Conservation (phyloP, 129 eudicot genomes). For the Ambrosia artemisiifolia region DNA sequence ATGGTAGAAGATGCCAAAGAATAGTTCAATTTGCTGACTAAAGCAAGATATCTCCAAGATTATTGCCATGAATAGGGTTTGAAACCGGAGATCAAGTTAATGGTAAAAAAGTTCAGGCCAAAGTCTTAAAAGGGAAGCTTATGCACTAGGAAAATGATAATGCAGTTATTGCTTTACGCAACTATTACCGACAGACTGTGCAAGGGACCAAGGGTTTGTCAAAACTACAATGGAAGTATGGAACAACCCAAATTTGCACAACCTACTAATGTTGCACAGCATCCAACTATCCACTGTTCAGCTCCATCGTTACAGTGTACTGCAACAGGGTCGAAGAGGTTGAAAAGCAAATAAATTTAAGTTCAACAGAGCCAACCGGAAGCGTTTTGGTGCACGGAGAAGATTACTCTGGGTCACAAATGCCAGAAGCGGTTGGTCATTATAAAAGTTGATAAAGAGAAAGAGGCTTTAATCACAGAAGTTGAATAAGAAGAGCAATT, state of each 20-base stretch:
- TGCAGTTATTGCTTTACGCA: not conserved
- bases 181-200: too few species aligned
- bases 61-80: not conserved
- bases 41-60: not conserved
- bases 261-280: not conserved
- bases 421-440: too few species aligned
- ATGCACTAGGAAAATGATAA: not conserved
- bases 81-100: not conserved
- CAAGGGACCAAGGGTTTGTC: not conserved
- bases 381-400: not conserved
- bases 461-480: not conserved
- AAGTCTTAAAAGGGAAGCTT: not conserved
- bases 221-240: not conserved
- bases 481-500: not conserved
- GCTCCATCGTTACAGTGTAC: not conserved
- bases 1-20: not conserved
- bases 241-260: not conserved
- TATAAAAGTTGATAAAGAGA: not conserved
- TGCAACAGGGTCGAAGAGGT: not conserved
- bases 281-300: not conserved
- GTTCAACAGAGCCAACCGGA: not conserved
- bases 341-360: not conserved
- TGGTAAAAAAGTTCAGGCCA: not conserved
- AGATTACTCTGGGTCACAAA: too few species aligned
- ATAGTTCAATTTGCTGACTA: not conserved